Percentiles rank a stretch among this genome's conserved stretches.
Evolutionary conservation across 805 yeast genomes (phyloP).

Genomic region (Lipomyces anomalus): DNA sequence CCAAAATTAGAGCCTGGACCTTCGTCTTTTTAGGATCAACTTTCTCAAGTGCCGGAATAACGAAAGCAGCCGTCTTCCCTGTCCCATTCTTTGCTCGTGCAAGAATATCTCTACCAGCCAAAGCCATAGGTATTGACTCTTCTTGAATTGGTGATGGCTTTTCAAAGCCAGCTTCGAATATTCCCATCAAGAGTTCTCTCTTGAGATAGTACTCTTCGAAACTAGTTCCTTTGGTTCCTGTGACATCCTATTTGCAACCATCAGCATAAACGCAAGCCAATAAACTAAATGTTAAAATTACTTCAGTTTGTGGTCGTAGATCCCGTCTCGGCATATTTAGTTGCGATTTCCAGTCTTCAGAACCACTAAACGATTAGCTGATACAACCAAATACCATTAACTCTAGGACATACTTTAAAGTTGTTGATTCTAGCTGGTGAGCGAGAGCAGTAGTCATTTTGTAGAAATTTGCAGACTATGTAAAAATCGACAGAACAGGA

Average conservation of each 20-base stretch:
- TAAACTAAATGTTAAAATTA: too few relatives aligned
- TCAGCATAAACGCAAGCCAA: too few relatives aligned
- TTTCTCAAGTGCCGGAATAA: constrained; percentile 86
- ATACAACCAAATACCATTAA: too few relatives aligned
- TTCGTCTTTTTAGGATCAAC: constrained; percentile 76
- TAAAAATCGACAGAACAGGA: too few relatives aligned
- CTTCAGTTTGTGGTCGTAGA: constrained; percentile 88
- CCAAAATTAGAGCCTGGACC: constrained; percentile 87
- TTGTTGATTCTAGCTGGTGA: constrained; percentile 14
- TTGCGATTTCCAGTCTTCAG: constrained; percentile 60
- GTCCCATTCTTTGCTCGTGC: constrained; percentile 99
- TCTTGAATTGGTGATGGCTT: constrained; percentile 98
- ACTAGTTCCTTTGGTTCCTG: constrained; percentile 79
- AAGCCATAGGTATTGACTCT: constrained; percentile 91
- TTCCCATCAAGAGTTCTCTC: constrained; percentile 94
- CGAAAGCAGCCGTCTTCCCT: constrained; percentile 96
- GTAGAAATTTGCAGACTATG: too few relatives aligned
- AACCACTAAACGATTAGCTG: too few relatives aligned
- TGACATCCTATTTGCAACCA: constrained; percentile 80
- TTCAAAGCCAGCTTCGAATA: constrained; percentile 97
- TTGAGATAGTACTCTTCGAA: constrained; percentile 90
- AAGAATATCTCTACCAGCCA: constrained; percentile 89
- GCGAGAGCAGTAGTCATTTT: constrained; percentile 21
- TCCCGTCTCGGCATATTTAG: constrained; percentile 78
- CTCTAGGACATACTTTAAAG: constrained; percentile 7